Conservation (phyloP, 306 rosid genomes). For the Echinosophora koreensis region DNA sequence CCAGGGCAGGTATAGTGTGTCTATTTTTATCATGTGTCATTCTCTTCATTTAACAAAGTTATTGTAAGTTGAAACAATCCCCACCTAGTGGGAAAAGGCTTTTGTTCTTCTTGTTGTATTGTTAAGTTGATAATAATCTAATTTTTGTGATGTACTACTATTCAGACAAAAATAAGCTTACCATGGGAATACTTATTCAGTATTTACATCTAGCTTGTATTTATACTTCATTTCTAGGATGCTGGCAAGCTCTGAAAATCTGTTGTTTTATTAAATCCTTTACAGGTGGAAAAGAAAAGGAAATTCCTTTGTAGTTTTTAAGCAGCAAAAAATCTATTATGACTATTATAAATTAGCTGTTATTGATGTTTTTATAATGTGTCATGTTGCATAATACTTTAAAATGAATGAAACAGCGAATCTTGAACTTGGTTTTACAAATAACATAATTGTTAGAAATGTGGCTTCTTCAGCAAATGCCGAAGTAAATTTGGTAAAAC, state of each 20-base stretch:
- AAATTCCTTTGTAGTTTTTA: not conserved
- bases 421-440: not conserved
- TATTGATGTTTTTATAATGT: conserved; percentile 15
- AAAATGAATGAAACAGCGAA: conserved; percentile 25
- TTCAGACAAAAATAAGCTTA: conserved; percentile 12
- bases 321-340: not conserved
- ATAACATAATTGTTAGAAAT: not conserved
- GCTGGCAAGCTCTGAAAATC: conserved; percentile 30
- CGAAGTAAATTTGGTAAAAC: conserved; percentile 1
- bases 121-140: conserved; percentile 16
- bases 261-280: conserved; percentile 36
- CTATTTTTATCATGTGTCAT: conserved; percentile 1
- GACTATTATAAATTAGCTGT: conserved; percentile 4
- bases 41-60: conserved; percentile 29
- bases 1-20: conserved; percentile 85
- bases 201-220: conserved; percentile 10
- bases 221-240: conserved; percentile 11
- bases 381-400: not conserved
- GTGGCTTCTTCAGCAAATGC: conserved; percentile 6
- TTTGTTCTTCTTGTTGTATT: not conserved
- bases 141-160: not conserved
- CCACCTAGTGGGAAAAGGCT: not conserved
- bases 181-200: conserved; percentile 16
- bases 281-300: conserved; percentile 27
- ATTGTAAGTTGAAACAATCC: conserved; percentile 6